Evolutionary conservation across 179 eudicot species (phyloP).

Genomic region (Spinacia oleracea): DNA sequence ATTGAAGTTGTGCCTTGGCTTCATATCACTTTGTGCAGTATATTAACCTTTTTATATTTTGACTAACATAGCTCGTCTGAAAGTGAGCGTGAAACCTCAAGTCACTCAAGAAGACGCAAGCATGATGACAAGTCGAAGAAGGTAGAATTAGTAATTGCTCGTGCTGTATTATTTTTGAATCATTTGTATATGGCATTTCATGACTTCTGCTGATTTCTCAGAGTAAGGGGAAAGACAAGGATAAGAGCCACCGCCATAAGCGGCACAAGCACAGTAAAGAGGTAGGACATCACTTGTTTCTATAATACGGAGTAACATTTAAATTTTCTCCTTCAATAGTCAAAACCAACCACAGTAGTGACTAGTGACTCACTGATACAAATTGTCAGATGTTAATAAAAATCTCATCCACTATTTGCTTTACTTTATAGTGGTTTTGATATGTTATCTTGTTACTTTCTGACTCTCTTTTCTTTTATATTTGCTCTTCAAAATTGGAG

Average conservation of each 20-base stretch:
- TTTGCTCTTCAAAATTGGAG: conserved; percentile 96
- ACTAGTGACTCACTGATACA: neutral
- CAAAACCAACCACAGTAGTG: neutral
- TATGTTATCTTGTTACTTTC: conserved; percentile 41
- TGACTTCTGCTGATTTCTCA: conserved; percentile 35
- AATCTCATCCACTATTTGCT: neutral
- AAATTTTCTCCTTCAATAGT: neutral
- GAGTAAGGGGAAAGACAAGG: conserved; percentile 75
- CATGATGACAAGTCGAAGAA: conserved; percentile 61
- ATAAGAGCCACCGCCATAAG: conserved; percentile 58
- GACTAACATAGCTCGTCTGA: conserved; percentile 62
- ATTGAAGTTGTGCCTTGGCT: neutral
- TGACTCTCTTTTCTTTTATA: conserved; percentile 47
- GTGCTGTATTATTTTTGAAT: conserved; percentile 5
- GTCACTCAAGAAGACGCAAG: conserved; percentile 59
- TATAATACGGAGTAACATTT: conserved; percentile 12
- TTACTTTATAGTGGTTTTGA: neutral
- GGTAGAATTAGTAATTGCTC: conserved; percentile 36
- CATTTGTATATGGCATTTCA: conserved; percentile 13
- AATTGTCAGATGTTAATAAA: neutral
- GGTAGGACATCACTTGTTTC: conserved; percentile 49
- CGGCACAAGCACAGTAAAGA: conserved; percentile 71
- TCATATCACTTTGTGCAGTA: neutral
- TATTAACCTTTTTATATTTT: conserved; percentile 10
- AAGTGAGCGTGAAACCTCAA: conserved; percentile 61